phyloP scores from a whole-genome alignment of 805 yeast species.

The Cyberlindnera veronae region DNA sequence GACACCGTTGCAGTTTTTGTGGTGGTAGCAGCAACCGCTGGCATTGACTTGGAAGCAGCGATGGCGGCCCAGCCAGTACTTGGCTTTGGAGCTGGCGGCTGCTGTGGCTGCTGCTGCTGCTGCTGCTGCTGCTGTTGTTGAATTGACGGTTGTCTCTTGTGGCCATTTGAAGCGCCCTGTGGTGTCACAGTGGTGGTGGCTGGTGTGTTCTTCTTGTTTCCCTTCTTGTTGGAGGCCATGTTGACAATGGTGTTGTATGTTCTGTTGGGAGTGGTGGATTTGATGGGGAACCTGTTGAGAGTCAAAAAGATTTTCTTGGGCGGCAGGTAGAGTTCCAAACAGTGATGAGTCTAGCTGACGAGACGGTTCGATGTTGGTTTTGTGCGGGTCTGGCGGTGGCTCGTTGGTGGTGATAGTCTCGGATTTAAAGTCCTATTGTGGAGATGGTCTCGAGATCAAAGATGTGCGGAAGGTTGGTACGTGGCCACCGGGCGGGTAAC shows the following conservation, averaged over 20 bases:
- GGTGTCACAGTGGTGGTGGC: background rate
- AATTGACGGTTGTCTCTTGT: background rate
- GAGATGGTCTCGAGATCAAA: background rate
- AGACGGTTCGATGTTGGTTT: too few species aligned
- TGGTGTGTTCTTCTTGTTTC: background rate
- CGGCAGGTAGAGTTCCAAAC: too few species aligned
- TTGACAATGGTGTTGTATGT: too few species aligned
- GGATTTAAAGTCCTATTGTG: background rate
- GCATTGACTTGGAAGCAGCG: conserved; percentile 10
- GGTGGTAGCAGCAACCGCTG: too few species aligned
- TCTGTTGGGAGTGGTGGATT: too few species aligned
- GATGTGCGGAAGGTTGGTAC: too few species aligned
- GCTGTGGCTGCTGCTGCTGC: too few species aligned
- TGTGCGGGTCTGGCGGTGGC: too few species aligned
- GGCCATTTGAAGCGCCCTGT: background rate
- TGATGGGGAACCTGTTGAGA: background rate
- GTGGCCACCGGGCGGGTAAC: background rate
- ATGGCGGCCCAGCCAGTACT: conserved; percentile 21
- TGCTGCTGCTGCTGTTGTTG: too few species aligned
- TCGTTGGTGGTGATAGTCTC: background rate
- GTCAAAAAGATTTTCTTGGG: too few species aligned
- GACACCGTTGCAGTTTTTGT: background rate
- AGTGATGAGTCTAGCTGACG: too few species aligned
- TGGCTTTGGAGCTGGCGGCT: background rate
- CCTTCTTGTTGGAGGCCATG: conserved; percentile 7